phyloP scores from a whole-genome alignment of 345 rosid genomes.

The Corchorus olitorius region DNA sequence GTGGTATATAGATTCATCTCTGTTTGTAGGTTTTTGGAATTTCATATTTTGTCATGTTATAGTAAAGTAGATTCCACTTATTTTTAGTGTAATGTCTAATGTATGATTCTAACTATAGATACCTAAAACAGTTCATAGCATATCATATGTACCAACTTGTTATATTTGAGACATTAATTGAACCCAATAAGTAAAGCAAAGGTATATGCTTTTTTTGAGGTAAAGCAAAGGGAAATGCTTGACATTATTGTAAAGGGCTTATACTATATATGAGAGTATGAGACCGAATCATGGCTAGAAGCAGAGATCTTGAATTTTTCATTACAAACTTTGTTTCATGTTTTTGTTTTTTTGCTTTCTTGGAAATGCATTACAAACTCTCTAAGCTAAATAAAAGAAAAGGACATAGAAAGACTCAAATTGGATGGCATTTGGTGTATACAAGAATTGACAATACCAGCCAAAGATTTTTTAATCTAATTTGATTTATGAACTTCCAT shows the following conservation, averaged over 20 bases:
- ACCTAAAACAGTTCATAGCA: no score
- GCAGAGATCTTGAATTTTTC: conserved; percentile 19
- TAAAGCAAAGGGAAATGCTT: neutral
- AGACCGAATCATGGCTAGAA: conserved; percentile 7
- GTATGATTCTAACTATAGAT: neutral
- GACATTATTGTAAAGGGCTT: neutral
- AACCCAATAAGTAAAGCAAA: neutral
- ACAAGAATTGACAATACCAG: neutral
- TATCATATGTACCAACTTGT: neutral
- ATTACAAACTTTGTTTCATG: conserved; percentile 18
- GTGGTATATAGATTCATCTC: neutral
- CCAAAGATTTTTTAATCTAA: neutral
- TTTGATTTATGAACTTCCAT: conserved; percentile 8
- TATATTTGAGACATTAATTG: neutral
- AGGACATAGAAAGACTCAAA: conserved; percentile 12
- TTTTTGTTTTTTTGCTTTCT: neutral
- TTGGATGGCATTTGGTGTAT: conserved; percentile 5
- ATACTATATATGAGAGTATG: neutral
- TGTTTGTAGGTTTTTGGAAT: neutral
- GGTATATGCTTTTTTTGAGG: no score
- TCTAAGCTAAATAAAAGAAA: conserved; percentile 24
- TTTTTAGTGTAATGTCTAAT: neutral
- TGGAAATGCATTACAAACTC: conserved; percentile 26
- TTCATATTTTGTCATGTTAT: conserved; percentile 7
- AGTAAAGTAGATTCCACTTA: conserved; percentile 14